Base-by-base conservation (phyloP, 805 yeast genomes). In the Barnettozyma sp. region DNA sequence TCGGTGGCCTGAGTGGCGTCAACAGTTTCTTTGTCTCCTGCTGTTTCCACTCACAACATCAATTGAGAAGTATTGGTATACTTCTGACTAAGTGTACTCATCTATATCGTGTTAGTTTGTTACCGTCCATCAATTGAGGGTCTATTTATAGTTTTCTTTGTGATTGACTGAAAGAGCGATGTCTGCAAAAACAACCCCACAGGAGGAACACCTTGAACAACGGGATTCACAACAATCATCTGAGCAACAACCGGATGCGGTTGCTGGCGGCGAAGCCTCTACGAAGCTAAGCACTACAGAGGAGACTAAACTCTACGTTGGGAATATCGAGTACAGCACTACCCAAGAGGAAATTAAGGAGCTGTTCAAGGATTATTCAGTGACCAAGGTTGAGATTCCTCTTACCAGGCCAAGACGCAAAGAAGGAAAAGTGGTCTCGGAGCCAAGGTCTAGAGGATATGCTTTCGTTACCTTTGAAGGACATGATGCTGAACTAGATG, bases 301-400 rank as follows among this genome's bases (percentile, higher is more conserved):
- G 17, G 35, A 33, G 5, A 63, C 78, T 44, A 81, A 81, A 46
- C 63, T 82, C 25, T 73, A 77, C 43, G 67, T 82, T 40, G 75
- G 77, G 40, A 77, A 74, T 46, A 65, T 76, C 40, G 83, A 78
- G 39, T 86, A 83, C 39, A 70, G 71, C 42, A 67, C 68, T 21
- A 65, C 72, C 27, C 79, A 78, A 54, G 69, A 67, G 7, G 78
- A 77, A 43, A 54, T 77, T 41, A 64, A 64, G 36, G 68, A 62
- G 28, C 65, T 71, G 45, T 76, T 76, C 50, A 56, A 57, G 36
- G 76, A 66, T 16, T 69, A 67, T 41, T 54, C 56, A 5, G 67
- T 69, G 50, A 64, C 62, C 20, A 63, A 61, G 22, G 66, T 76
- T 32, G 73, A 71, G 36, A 63, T 76, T 43, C 82, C 82, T 50